These are phyloP conservation scores for Tolypocladium nubicola DNA, from an alignment of 2,329 filamentous ascomycete genomes.

Conservation along the genomic window DNA sequence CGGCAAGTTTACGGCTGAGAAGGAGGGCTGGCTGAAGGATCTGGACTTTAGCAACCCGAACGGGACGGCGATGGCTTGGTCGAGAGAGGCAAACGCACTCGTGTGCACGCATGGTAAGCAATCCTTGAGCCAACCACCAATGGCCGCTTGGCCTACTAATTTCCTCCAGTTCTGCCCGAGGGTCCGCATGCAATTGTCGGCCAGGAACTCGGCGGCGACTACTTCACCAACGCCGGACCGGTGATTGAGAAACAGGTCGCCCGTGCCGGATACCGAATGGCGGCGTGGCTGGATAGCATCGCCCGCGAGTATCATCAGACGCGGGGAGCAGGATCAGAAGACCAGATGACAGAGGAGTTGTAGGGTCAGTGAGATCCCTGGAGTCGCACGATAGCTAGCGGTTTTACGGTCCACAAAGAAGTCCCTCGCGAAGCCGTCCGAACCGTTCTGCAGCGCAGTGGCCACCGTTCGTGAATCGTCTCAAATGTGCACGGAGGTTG, in stretches of 20 bases:
- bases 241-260: conserved; percentile 58
- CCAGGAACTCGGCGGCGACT: conserved; percentile 50
- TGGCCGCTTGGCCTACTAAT: neutral
- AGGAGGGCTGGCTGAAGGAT: conserved; percentile 44
- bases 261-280: conserved; percentile 58
- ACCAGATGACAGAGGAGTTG: conserved; percentile 15
- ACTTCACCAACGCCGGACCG: conserved; percentile 53
- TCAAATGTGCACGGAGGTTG: neutral
- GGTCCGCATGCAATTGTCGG: conserved; percentile 46
- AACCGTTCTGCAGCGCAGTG: neutral
- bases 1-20: conserved; percentile 42
- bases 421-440: neutral
- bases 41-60: conserved; percentile 43
- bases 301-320: conserved; percentile 25
- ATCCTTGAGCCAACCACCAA: neutral
- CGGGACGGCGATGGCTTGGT: conserved; percentile 51
- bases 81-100: conserved; percentile 48
- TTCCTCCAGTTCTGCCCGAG: conserved; percentile 44
- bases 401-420: neutral
- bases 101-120: conserved; percentile 50
- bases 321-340: conserved; percentile 12
- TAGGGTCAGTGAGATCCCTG: conserved; percentile 7
- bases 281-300: conserved; percentile 55
- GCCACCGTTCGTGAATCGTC: neutral
- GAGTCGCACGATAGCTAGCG: neutral